phyloP scores from a whole-genome alignment of 2,329 filamentous ascomycete genomes.

The Chaetomiaceae sp. region DNA sequence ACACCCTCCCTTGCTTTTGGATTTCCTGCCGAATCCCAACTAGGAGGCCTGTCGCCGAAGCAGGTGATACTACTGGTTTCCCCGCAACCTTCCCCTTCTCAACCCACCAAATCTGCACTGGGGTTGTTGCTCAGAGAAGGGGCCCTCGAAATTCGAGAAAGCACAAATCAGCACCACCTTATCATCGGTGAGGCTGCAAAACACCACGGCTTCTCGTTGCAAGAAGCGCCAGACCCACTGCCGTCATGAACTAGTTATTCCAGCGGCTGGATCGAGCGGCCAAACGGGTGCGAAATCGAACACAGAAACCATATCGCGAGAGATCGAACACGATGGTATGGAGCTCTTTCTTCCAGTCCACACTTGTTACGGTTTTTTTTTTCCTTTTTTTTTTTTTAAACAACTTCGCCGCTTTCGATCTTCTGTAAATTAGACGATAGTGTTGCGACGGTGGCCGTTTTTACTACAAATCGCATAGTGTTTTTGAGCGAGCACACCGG shows the following conservation, averaged over 20 bases:
- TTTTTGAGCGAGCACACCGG: too few relatives aligned
- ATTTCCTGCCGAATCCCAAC: neutral
- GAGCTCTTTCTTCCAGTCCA: neutral
- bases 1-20: neutral
- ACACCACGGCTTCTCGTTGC: neutral
- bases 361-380: neutral
- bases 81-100: neutral
- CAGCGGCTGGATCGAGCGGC: conserved; percentile 24
- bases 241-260: conserved; percentile 28
- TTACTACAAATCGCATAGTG: too few relatives aligned
- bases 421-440: too few relatives aligned
- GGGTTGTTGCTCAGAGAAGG: neutral
- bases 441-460: too few relatives aligned
- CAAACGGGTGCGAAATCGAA: conserved; percentile 20
- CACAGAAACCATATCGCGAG: neutral
- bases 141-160: neutral
- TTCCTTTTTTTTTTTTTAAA: neutral
- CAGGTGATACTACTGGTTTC: neutral
- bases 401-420: too few relatives aligned
- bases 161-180: too few relatives aligned
- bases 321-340: conserved; percentile 24
- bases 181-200: neutral
- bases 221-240: neutral
- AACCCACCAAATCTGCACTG: neutral
- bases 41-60: neutral